phyloP scores from a whole-genome alignment of 805 yeast genomes.

The Yarrowia sp. region DNA sequence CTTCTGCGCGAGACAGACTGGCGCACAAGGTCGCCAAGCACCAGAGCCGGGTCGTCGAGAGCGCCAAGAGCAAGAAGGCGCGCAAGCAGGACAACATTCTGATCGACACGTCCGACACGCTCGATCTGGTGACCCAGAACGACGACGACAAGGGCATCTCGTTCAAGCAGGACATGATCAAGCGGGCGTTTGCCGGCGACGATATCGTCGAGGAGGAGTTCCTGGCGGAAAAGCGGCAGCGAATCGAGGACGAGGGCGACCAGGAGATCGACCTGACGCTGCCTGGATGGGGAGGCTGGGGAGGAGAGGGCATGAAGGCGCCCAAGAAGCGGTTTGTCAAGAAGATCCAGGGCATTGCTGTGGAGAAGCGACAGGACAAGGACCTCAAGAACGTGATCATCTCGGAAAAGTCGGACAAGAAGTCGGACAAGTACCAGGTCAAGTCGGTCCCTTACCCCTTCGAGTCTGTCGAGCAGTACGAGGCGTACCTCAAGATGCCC shows the following conservation, averaged over 20 bases:
- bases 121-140: constrained; percentile 52
- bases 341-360: constrained; percentile 73
- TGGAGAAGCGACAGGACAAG: constrained; percentile 72
- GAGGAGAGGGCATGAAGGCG: constrained; percentile 57
- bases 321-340: constrained; percentile 59
- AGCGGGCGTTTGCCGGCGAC: constrained; percentile 96
- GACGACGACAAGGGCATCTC: constrained; percentile 43
- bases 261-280: constrained; percentile 78
- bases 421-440: constrained; percentile 80
- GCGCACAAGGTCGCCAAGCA: constrained; percentile 43
- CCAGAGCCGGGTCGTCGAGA: constrained; percentile 31
- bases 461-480: constrained; percentile 92
- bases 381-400: constrained; percentile 77
- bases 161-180: constrained; percentile 80
- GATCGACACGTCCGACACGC: constrained; percentile 46
- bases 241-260: constrained; percentile 76
- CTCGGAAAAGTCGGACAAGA: constrained; percentile 82
- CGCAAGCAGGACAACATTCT: constrained; percentile 34
- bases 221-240: constrained; percentile 67
- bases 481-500: constrained; percentile 91
- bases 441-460: constrained; percentile 92
- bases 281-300: constrained; percentile 99
- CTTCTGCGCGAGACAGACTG: constrained; percentile 29
- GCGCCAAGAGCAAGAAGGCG: constrained; percentile 33
- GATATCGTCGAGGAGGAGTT: constrained; percentile 77